Base-by-base conservation (phyloP, 257 asterid species). In the Coffea eugenioides region DNA sequence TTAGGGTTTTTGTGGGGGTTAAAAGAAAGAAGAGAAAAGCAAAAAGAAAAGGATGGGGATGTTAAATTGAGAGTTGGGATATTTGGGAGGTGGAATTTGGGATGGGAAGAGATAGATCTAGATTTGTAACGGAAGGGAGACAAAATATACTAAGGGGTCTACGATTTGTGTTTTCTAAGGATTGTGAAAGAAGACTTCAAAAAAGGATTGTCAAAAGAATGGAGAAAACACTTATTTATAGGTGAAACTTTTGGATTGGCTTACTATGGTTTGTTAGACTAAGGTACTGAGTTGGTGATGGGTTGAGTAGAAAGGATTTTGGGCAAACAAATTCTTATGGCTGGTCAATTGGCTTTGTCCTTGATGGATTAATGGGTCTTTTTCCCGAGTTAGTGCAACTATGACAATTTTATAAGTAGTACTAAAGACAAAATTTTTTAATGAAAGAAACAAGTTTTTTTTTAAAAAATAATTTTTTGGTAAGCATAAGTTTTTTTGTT, bases 201-300 rank as follows among this genome's bases (percentile, higher is more conserved):
- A 31, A 31, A 45, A 51, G 85, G 77, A 62, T 65, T 77, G 75
- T 49, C 34, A 31, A 31, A 31, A 31, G 34, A 31, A 74, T 74
- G 78, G 82, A 78, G 69, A 59, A 76, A 68, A 43, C 83, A 62
- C 73, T 77, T 56, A 71, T 86, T 77, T 79, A 78, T 83, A 80
- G 83, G 57, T 84, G 84, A 83, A 80, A 54, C 76, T 73, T 72
- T 79, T 81, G 62, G 81, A 72, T 79, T 82, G 56, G 82, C 70
- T 78, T 75, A 75, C 83, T 85, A 80, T 86, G 84, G 90, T 87
- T 88, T 71, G 70, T 75, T 81, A 27, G 67, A 78, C 85, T 78
- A 75, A 51, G 78, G 84, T 72, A 8, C 34, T 82, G 86, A 80
- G 85, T 83, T 86, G 56, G 71, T 65, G 65, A 31, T 46, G 82